Evolutionary conservation across 2,329 filamentous ascomycete genomes (phyloP).

Genomic region (Herpomyces periplanetae): DNA sequence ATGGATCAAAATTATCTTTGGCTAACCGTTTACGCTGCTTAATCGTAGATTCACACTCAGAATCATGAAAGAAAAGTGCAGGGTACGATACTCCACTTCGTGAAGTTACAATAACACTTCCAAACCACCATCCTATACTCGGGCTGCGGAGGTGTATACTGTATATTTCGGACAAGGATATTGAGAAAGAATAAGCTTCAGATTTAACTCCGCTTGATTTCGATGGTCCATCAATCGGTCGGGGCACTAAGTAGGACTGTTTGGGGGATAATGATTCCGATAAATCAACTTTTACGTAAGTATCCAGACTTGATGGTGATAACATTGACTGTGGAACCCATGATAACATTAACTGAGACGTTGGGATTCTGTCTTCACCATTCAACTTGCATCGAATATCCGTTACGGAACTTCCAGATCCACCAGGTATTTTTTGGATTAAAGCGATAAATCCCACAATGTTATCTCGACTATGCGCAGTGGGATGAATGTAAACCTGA

Average conservation of each 20-base stretch:
- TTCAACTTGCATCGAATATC: too few species aligned
- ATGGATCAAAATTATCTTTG: constrained; percentile 56
- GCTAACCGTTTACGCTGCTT: constrained; percentile 59
- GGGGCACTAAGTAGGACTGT: constrained; percentile 62
- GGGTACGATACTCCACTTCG: constrained; percentile 68
- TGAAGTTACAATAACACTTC: constrained; percentile 70
- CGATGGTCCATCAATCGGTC: constrained; percentile 45
- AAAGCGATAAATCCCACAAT: constrained; percentile 74
- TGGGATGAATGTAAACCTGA: constrained; percentile 79
- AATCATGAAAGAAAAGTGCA: constrained; percentile 85
- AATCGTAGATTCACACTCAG: constrained; percentile 79
- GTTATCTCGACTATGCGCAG: constrained; percentile 71
- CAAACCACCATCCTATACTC: constrained; percentile 92
- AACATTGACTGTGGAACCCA: constrained; percentile 74
- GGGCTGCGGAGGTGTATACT: constrained; percentile 62
- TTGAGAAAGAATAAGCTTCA: constrained; percentile 66
- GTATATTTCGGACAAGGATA: constrained; percentile 64
- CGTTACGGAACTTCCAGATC: too few species aligned
- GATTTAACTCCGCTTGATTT: constrained; percentile 29
- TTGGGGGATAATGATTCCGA: constrained; percentile 38
- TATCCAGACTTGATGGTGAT: constrained; percentile 33
- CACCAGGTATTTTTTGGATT: constrained; percentile 37
- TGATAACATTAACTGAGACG: constrained; percentile 42
- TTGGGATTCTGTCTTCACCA: constrained; percentile 10
- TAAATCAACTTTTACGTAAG: constrained; percentile 83